Percentiles rank a stretch among this genome's conserved stretches.
phyloP scores from a whole-genome alignment of 345 rosid species.

The Pelargonium nanum region DNA sequence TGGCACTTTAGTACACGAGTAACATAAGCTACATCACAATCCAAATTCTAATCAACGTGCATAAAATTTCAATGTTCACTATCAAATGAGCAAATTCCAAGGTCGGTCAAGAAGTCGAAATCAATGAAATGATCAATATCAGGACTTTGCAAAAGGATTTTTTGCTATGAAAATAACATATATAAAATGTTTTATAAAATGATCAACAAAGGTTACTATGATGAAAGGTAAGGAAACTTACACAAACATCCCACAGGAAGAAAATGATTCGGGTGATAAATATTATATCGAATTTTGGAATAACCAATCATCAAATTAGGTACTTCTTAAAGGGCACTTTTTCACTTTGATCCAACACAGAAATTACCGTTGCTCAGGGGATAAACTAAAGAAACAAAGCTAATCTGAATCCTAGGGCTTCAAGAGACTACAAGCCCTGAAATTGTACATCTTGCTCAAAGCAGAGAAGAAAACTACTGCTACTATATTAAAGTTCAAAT shows the following conservation, averaged over 20 bases:
- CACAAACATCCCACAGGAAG: background rate
- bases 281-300: no score
- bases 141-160: background rate
- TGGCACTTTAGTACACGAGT: background rate
- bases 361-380: background rate
- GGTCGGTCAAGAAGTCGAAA: no score
- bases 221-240: background rate
- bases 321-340: background rate
- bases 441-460: no score
- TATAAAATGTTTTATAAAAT: no score
- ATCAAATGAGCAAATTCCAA: no score
- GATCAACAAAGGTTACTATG: background rate
- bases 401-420: no score
- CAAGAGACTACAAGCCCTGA: background rate
- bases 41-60: background rate
- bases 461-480: no score
- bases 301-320: background rate
- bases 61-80: background rate
- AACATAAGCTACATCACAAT: no score
- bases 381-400: background rate
- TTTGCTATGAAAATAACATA: background rate
- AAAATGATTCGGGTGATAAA: background rate
- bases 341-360: background rate
- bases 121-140: no score
- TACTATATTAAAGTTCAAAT: no score